phyloP scores from a whole-genome alignment of 2,329 filamentous ascomycete genomes.

The Aspergillus fijiensis region DNA sequence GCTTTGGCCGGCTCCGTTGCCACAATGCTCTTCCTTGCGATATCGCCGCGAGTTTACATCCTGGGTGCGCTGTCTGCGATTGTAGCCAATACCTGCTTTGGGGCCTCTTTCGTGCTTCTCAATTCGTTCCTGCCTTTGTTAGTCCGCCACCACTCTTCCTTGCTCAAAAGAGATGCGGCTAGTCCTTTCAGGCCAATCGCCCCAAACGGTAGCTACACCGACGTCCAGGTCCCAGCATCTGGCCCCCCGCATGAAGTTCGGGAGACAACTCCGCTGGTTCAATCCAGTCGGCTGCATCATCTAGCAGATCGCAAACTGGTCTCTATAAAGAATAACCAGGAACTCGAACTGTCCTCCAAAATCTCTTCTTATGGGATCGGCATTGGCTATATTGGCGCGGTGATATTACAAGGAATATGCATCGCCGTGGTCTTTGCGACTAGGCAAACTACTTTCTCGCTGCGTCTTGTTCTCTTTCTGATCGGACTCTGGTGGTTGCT shows the following conservation, averaged over 20 bases:
- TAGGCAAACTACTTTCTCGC: constrained; percentile 77
- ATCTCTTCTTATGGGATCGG: constrained; percentile 93
- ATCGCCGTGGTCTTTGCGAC: constrained; percentile 74
- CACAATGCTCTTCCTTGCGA: constrained; percentile 84
- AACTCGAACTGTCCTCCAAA: constrained; percentile 79
- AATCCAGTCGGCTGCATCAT: constrained; percentile 12
- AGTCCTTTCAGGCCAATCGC: background rate
- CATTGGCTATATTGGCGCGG: constrained; percentile 84
- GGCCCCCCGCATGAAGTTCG: constrained; percentile 7
- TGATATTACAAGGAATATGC: constrained; percentile 78
- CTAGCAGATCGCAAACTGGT: constrained; percentile 5
- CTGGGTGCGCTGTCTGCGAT: constrained; percentile 82
- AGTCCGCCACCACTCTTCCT: constrained; percentile 75
- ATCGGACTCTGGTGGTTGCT: constrained; percentile 90
- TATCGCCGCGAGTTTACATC: constrained; percentile 73
- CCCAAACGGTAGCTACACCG: constrained; percentile 17
- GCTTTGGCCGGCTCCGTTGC: constrained; percentile 76
- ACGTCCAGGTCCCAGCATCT: background rate
- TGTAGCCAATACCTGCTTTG: constrained; percentile 89
- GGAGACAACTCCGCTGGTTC: constrained; percentile 30
- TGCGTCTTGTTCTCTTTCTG: constrained; percentile 81
- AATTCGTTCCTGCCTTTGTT: constrained; percentile 93
- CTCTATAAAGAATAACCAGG: constrained; percentile 50
- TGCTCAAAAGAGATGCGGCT: constrained; percentile 34
- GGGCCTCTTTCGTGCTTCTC: constrained; percentile 88